Base-by-base conservation (phyloP, 2,329 filamentous ascomycete species). In the Penicillium decumbens region DNA sequence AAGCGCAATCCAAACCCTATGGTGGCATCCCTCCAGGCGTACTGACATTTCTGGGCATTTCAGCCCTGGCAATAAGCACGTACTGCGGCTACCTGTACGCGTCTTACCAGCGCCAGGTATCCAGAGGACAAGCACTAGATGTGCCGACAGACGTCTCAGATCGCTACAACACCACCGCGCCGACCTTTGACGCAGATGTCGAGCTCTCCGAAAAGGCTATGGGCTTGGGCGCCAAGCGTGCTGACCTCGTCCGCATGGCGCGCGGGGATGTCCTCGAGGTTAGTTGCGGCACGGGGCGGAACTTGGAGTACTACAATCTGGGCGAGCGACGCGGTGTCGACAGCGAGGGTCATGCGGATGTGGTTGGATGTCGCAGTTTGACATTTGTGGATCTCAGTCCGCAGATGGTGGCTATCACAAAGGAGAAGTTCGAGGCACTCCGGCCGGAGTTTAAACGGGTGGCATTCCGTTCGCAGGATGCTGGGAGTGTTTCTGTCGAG, bases 221-320 rank as follows among this genome's bases (percentile, higher is more conserved):
- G 68, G 60, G 71, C 1, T 46, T 77, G 46, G 67, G 67, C 15
- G 56, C 56, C 30, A 70, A 72, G 52, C 68, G 76, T n/a, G 64
- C 64, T 24, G 65, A 71, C 32, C 64, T 78, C 2, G 63, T 73
- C n/a, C 57, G 60, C 6, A 63, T 67, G 50, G 75, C 75, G 3
- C 62, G 66, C 18, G 76, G 76, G 1, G 58, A 78, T 53, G 74
- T 77, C 6, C 65, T 78, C 4, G 76, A 78, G 59, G 73, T 77
- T 33, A 74, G 72, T 52, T 75, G 70, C 37, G 75, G 76, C n/a
- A 78, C 76, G 1, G 76, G 76, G 3, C 65, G 75, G 29, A 78
- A 78, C 52, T 58, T 74, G 53, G 60, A 67, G 25, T 76, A 71
- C 54, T 78, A 78, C 57, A 64, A 71, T 44, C 59, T 76, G 3